phyloP scores from a whole-genome alignment of 164 flowering plant species.

The Santalum album region DNA sequence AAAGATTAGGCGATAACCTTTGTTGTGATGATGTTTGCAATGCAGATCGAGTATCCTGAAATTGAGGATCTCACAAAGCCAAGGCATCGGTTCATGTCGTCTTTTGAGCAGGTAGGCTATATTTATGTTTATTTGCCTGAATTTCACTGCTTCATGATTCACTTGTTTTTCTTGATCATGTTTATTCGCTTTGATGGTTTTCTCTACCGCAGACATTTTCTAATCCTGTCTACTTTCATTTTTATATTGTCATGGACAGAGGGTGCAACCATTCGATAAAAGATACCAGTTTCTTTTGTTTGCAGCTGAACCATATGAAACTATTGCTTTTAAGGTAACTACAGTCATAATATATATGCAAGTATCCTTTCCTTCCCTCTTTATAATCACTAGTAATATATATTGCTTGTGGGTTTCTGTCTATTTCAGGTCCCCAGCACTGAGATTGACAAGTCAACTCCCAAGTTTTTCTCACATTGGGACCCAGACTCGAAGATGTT shows the following conservation, averaged over 20 bases:
- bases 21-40: background rate
- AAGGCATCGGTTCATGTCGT: constrained; percentile 95
- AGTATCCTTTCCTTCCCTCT: too few relatives aligned
- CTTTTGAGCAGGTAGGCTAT: constrained; percentile 79
- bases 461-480: constrained; percentile 98
- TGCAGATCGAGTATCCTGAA: constrained; percentile 96
- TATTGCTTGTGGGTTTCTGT: background rate
- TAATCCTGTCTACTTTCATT: constrained; percentile 1
- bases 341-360: background rate
- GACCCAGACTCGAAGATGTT: constrained; percentile 98
- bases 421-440: constrained; percentile 87
- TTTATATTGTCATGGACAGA: constrained; percentile 30
- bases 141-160: background rate
- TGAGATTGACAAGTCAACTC: constrained; percentile 93
- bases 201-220: background rate
- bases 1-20: background rate
- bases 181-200: background rate
- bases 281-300: constrained; percentile 80
- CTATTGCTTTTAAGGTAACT: constrained; percentile 81
- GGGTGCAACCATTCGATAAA: constrained; percentile 76
- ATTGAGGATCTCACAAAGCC: constrained; percentile 87
- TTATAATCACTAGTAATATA: too few relatives aligned
- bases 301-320: constrained; percentile 99
- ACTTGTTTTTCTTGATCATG: too few relatives aligned
- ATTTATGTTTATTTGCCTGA: background rate